Evolutionary conservation across 2,329 filamentous ascomycete species (phyloP).

Genomic region (Colletotrichum liaoningense): DNA sequence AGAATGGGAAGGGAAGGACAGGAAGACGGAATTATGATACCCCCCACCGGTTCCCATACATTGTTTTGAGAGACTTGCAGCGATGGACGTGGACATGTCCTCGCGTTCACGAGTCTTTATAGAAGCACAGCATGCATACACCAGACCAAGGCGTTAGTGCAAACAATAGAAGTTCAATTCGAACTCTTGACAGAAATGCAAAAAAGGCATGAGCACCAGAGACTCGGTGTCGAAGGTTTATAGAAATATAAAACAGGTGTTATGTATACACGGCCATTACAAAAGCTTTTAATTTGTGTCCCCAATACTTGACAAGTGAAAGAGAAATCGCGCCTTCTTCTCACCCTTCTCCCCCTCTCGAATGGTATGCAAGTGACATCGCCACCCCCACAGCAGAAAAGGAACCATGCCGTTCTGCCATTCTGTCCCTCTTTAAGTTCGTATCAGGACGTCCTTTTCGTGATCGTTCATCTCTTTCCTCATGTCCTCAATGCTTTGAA

Average conservation of each 20-base stretch:
- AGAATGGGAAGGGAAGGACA: neutral
- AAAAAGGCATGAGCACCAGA: neutral
- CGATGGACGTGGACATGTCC: neutral
- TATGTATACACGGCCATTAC: neutral
- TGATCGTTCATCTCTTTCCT: neutral
- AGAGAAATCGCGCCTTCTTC: neutral
- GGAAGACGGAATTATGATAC: slow-evolving; percentile 25
- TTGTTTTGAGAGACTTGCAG: neutral
- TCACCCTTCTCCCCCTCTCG: neutral
- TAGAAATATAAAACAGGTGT: neutral
- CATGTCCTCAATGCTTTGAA: neutral
- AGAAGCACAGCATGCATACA: neutral
- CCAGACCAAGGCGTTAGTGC: too few species aligned
- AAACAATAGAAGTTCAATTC: too few species aligned
- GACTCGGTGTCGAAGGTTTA: neutral
- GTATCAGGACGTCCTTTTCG: neutral
- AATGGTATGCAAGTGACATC: neutral
- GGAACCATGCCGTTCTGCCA: neutral
- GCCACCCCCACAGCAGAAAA: neutral
- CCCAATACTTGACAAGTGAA: neutral
- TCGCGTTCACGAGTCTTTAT: too few species aligned
- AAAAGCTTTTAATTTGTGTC: neutral
- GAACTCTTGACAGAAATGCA: too few species aligned
- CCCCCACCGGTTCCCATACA: neutral
- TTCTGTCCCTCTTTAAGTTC: neutral